Evolutionary conservation across 1,284 basidiomycete species (phyloP), one percentile per base, ranked within the genome.

Genomic region (Tylopilus orsonianus): DNA sequence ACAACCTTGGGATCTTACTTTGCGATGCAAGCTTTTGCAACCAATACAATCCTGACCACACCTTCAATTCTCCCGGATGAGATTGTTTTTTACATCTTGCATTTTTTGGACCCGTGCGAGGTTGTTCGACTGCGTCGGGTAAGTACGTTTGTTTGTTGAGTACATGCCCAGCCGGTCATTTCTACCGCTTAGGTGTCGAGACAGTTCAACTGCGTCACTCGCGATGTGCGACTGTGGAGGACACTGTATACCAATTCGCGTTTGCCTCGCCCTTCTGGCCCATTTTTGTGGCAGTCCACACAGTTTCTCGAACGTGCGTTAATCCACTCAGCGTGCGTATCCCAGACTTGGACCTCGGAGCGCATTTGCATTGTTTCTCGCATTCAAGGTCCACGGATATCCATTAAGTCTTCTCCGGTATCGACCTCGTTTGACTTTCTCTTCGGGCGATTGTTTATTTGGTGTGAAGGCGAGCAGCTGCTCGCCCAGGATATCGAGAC

Each of bases 371-470:
- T 59, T 8, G 33, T 48, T 41, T 54, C 58, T 36, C 38, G 52
- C n/a, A 13, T 40, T 12, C 46, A 24, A 7, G 61, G 60, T 14
- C 61, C 61, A 36, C 49, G 46, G 5, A 49, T 63, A 50, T 22
- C 50, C 6, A 4, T 12, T 13, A 51, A 46, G 22, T 44, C 29
- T 8, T 61, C 44, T 20, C 42, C 58, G 3, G 22, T 45, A 8
- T 61, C 58, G 20, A 56, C 50, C 3, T 19, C 56, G 0, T 60
- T 47, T 16, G 40, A 56, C 22, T 63, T 63, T 50, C 49, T 64
- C 38, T 64, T 52, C 14, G 61, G 61, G 29, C 55, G 59, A 23
- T 33, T 57, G 46, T 55, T 64, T 24, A 49, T 60, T 26, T 64
- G 56, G 58, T 60, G 44, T 16, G 61, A 60, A 46, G 47, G 40